Evolutionary conservation across 257 asterid genomes (phyloP), one percentile per base, ranked within the genome.

Genomic region (Sherardia arvensis): DNA sequence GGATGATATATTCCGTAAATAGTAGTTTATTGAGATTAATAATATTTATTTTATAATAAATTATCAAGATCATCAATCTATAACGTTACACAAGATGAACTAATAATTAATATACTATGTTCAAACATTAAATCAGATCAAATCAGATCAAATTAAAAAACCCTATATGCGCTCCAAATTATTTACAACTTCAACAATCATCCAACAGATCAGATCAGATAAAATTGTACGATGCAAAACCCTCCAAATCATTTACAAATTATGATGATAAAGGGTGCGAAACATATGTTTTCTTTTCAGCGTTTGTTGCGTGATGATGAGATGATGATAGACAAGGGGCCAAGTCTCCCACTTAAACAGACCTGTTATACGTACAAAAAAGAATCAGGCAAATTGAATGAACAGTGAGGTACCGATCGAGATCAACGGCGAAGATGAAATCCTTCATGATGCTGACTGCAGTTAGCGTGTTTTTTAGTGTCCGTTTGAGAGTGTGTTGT

Each of bases 401-500:
- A 56, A 9, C 29, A 10, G 51, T 43, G 20, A 25, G 32, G n/a
- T n/a, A 21, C 1, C 7, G 34, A 7, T 4, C 30, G 36, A 27
- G 7, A 75, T 53, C 1, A 45, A 38, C 65, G 66, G 29, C 59
- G 55, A 59, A 53, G 69, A 68, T 76, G 32, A 32, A 62, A n/a
- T 26, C 68, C 22, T 15, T 1, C 18, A 6, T 7, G 62, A 67
- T 32, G 60, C 59, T 66, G 73, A 74, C 59, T 14, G n/a, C 20
- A 53, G 53, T 66, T 53, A 22, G 58, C 40, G 25, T 66, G 69
- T 66, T 32, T 53, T 29, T 7, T 54, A 32, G 66, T 22, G 62
- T 32, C 23, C 26, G 66, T 53, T 25, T 20, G 72, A 40, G 65
- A 40, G 67, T 70, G 60, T 54, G 61, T 14, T 54, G 59, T n/a